phyloP scores from a whole-genome alignment of 2,329 filamentous ascomycete species.

The Pseudomassariella vexata region DNA sequence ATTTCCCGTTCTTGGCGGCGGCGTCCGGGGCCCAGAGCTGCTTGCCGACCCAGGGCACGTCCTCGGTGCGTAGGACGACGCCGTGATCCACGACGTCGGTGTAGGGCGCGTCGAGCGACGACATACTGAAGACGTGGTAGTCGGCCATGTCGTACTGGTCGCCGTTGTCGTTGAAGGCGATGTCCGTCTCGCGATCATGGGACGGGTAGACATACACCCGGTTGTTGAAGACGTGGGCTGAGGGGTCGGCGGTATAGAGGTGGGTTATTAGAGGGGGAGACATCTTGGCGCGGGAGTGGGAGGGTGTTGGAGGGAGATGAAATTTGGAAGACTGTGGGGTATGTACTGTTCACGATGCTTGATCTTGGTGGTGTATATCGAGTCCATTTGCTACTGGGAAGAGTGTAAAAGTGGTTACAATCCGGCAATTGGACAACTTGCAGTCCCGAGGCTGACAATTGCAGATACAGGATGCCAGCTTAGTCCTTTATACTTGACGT shows the following conservation, averaged over 20 bases:
- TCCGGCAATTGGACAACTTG: too few species aligned
- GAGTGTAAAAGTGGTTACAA: too few species aligned
- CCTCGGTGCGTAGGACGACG: slow-evolving; percentile 56
- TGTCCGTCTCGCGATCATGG: slow-evolving; percentile 71
- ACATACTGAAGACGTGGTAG: slow-evolving; percentile 69
- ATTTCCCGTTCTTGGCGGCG: slow-evolving; percentile 60
- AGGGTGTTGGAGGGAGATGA: slow-evolving; percentile 17
- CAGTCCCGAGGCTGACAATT: too few species aligned
- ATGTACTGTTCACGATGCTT: slow-evolving; percentile 3
- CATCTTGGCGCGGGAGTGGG: slow-evolving; percentile 35
- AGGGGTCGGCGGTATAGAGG: slow-evolving; percentile 75
- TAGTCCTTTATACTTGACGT: too few species aligned
- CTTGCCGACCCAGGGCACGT: slow-evolving; percentile 72
- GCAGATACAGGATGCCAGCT: too few species aligned
- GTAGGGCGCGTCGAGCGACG: slow-evolving; percentile 45
- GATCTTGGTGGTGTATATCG: too few species aligned
- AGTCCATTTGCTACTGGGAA: too few species aligned
- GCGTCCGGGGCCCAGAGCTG: slow-evolving; percentile 80
- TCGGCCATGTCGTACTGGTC: slow-evolving; percentile 82
- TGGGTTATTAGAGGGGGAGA: slow-evolving; percentile 63
- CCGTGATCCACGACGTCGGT: slow-evolving; percentile 65
- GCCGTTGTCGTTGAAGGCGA: slow-evolving; percentile 75
- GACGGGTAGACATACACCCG: slow-evolving; percentile 76
- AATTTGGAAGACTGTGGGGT: too few species aligned
- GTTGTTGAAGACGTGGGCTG: slow-evolving; percentile 72